Conservation (phyloP, 768 basidiomycete genomes). For the Panellus pusillus region DNA sequence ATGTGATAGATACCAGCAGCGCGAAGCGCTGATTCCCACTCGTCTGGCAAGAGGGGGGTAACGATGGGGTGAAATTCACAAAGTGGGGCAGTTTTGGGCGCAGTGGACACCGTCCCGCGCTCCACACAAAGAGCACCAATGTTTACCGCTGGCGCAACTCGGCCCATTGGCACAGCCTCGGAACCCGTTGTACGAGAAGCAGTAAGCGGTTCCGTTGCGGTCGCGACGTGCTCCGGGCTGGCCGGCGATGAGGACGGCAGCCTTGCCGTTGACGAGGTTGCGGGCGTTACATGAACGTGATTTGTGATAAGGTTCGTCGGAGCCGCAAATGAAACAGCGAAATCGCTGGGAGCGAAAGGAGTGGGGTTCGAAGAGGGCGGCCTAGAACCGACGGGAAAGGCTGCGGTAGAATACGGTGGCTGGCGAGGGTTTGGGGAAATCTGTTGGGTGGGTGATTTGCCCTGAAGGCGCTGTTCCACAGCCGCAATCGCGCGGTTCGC, state of each 20-base stretch:
- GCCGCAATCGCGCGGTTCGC: not conserved
- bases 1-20: slow-evolving; percentile 7
- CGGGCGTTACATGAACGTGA: slow-evolving; percentile 1
- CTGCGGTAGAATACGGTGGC: too few relatives aligned
- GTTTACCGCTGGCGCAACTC: not conserved
- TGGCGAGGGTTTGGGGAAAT: too few relatives aligned
- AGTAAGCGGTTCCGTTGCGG: slow-evolving; percentile 8
- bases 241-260: slow-evolving; percentile 1
- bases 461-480: too few relatives aligned
- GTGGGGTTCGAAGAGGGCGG: too few relatives aligned
- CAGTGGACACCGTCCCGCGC: slow-evolving; percentile 1
- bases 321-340: slow-evolving; percentile 19
- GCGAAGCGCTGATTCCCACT: slow-evolving; percentile 22
- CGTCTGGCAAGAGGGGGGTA: slow-evolving; percentile 23
- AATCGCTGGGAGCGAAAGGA: not conserved
- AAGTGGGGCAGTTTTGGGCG: slow-evolving; percentile 17
- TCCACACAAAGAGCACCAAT: slow-evolving; percentile 24
- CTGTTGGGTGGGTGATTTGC: too few relatives aligned
- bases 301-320: slow-evolving; percentile 2
- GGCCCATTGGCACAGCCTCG: not conserved
- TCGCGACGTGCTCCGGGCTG: not conserved
- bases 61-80: slow-evolving; percentile 23
- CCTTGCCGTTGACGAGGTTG: slow-evolving; percentile 10
- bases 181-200: slow-evolving; percentile 20
- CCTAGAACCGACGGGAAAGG: too few relatives aligned